Percentiles rank a stretch among this genome's conserved stretches.
These are phyloP conservation scores for Penicillium fimorum DNA, from an alignment of 495 filamentous ascomycete species.

Conservation along the genomic window DNA sequence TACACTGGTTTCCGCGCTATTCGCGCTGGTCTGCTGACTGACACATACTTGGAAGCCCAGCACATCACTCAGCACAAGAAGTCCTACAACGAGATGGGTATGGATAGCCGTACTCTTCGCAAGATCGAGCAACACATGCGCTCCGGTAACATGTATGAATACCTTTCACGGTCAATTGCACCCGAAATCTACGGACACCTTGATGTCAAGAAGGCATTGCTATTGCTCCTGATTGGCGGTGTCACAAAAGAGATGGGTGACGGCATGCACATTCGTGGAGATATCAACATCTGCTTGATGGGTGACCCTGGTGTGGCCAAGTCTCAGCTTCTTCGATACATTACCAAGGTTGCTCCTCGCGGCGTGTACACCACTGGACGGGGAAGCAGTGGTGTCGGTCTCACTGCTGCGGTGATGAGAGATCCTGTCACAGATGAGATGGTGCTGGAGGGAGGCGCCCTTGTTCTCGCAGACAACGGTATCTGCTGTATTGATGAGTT, in stretches of 20 bases:
- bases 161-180: constrained; percentile 89
- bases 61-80: constrained; percentile 95
- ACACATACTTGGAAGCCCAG: constrained; percentile 96
- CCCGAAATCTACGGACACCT: constrained; percentile 96
- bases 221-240: constrained; percentile 91
- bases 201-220: constrained; percentile 96
- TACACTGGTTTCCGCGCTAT: constrained; percentile 98
- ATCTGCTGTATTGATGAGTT: constrained; percentile 99
- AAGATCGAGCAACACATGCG: constrained; percentile 78
- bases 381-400: constrained; percentile 92
- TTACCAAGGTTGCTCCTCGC: constrained; percentile 94
- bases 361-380: constrained; percentile 98
- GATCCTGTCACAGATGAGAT: constrained; percentile 98
- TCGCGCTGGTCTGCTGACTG: constrained; percentile 87
- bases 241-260: constrained; percentile 97
- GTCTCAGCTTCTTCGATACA: constrained; percentile 96
- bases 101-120: constrained; percentile 71
- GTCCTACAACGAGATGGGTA: constrained; percentile 82
- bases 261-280: constrained; percentile 96
- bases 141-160: constrained; percentile 90
- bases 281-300: constrained; percentile 99
- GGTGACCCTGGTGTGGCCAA: constrained; percentile 99
- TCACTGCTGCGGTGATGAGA: constrained; percentile 97
- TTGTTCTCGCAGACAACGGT: constrained; percentile 95
- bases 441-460: constrained; percentile 93